These are phyloP conservation scores for Entomortierella lignicola DNA, from an alignment of 192 early-diverging fungal species.

Conservation along the genomic window DNA sequence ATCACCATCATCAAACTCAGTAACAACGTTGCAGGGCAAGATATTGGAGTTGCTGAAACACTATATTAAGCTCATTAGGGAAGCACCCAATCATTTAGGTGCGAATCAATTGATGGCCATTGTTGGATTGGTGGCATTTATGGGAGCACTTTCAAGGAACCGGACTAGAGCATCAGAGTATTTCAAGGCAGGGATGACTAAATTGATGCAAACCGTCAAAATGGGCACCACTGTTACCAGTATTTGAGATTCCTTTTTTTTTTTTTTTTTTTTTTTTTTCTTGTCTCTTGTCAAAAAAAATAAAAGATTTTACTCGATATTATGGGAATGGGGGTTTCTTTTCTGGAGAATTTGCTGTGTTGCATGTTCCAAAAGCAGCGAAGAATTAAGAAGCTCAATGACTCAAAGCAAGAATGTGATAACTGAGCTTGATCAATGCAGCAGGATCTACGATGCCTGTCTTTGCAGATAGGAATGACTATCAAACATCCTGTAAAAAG, in stretches of 20 bases:
- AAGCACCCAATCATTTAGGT: constrained; percentile 15
- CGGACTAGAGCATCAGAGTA: constrained; percentile 21
- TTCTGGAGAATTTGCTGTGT: no score
- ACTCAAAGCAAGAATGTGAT: no score
- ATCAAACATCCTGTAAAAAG: no score
- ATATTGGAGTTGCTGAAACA: constrained; percentile 21
- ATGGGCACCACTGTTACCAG: constrained; percentile 48
- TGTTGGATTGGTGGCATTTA: constrained; percentile 39
- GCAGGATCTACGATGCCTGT: no score
- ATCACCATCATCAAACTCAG: neutral
- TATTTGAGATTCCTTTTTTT: constrained; percentile 11
- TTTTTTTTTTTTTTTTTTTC: no score
- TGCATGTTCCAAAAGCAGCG: no score
- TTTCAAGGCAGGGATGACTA: constrained; percentile 21
- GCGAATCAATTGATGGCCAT: constrained; percentile 34
- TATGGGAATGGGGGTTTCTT: no score
- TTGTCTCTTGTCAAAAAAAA: no score
- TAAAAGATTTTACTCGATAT: no score
- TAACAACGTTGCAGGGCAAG: constrained; percentile 9
- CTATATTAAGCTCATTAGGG: constrained; percentile 22
- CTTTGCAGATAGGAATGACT: no score
- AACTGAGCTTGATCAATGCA: no score
- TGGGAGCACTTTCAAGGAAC: constrained; percentile 34
- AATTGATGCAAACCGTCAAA: constrained; percentile 44
- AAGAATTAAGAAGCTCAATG: no score